Percentiles rank a stretch among this genome's conserved stretches.
phyloP scores from a whole-genome alignment of 495 filamentous ascomycete genomes.

The Aspergillus cristatus region DNA sequence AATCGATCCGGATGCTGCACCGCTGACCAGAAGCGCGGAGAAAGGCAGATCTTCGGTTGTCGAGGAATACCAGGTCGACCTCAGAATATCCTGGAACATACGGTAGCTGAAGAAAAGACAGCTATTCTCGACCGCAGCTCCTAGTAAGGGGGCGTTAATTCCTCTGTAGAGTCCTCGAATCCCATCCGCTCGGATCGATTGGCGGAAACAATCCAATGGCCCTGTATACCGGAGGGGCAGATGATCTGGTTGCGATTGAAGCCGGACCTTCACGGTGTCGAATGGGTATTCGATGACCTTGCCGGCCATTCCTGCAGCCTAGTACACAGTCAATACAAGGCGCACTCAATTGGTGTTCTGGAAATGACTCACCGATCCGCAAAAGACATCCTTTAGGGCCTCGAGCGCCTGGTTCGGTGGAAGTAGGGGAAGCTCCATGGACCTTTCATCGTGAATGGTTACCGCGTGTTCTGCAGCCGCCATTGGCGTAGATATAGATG shows the following conservation, averaged over 20 bases:
- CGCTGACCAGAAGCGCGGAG: slow-evolving; percentile 61
- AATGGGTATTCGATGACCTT: slow-evolving; percentile 98
- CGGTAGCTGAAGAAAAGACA: slow-evolving; percentile 86
- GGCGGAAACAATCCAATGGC: slow-evolving; percentile 86
- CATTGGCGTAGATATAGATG: slow-evolving; percentile 26
- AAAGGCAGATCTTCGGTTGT: slow-evolving; percentile 52
- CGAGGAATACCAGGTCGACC: slow-evolving; percentile 41
- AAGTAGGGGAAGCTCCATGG: slow-evolving; percentile 33
- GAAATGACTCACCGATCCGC: slow-evolving; percentile 62
- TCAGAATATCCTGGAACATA: slow-evolving; percentile 59
- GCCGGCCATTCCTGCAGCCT: slow-evolving; percentile 81
- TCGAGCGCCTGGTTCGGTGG: slow-evolving; percentile 50
- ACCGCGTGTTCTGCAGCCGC: slow-evolving; percentile 36
- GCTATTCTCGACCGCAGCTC: slow-evolving; percentile 89
- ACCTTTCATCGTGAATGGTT: slow-evolving; percentile 27
- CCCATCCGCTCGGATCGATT: slow-evolving; percentile 65
- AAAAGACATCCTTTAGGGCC: slow-evolving; percentile 70
- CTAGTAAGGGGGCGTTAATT: slow-evolving; percentile 81
- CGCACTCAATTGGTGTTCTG: slow-evolving; percentile 2
- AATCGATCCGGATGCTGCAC: slow-evolving; percentile 79
- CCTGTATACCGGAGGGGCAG: slow-evolving; percentile 76
- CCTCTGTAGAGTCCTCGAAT: slow-evolving; percentile 80
- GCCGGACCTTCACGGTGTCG: slow-evolving; percentile 88
- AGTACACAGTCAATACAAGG: slow-evolving; percentile 5
- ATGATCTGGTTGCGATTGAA: slow-evolving; percentile 66